A percentile compares a stretch with the other conserved stretches of the same genome.
phyloP scores from a whole-genome alignment of 495 filamentous ascomycete genomes.

The Tuber magnatum region DNA sequence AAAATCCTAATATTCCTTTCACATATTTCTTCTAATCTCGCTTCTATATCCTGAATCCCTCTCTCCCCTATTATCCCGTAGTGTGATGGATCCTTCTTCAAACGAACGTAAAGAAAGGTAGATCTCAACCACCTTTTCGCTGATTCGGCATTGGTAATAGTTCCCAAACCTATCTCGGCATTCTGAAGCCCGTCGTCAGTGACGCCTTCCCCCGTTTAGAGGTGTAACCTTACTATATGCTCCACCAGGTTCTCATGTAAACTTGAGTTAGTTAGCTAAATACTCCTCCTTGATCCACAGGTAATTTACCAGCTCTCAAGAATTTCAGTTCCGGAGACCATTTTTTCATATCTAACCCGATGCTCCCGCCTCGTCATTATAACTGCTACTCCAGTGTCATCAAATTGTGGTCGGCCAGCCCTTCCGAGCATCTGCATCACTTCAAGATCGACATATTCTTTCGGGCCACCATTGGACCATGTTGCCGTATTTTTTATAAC shows the following conservation, averaged over 20 bases:
- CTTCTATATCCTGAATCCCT: slow-evolving; percentile 53
- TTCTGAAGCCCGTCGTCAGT: slow-evolving; percentile 49
- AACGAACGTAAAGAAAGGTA: slow-evolving; percentile 79
- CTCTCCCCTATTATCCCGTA: slow-evolving; percentile 60
- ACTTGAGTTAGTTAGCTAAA: slow-evolving; percentile 40
- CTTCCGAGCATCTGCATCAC: slow-evolving; percentile 98
- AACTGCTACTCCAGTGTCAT: slow-evolving; percentile 72
- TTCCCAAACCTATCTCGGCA: slow-evolving; percentile 82
- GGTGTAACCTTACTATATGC: slow-evolving; percentile 51
- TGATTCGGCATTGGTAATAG: slow-evolving; percentile 60
- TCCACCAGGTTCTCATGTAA: slow-evolving; percentile 84
- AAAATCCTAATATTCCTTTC: slow-evolving; percentile 68
- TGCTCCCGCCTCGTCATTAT: slow-evolving; percentile 73
- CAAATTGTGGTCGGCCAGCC: slow-evolving; percentile 89
- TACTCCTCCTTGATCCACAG: not conserved
- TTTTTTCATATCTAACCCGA: slow-evolving; percentile 65
- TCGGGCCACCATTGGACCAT: slow-evolving; percentile 57
- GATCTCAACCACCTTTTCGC: slow-evolving; percentile 77
- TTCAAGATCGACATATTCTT: slow-evolving; percentile 85
- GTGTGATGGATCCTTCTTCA: slow-evolving; percentile 68
- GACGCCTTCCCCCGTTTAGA: not conserved
- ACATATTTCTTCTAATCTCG: slow-evolving; percentile 71
- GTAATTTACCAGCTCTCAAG: slow-evolving; percentile 64
- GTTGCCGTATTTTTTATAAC: slow-evolving; percentile 83
- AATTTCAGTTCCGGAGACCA: slow-evolving; percentile 73